Percentiles rank a stretch among this genome's conserved stretches.
These are phyloP conservation scores for Didymella arachidicola DNA, from an alignment of 2,329 filamentous ascomycete species.

Conservation along the genomic window DNA sequence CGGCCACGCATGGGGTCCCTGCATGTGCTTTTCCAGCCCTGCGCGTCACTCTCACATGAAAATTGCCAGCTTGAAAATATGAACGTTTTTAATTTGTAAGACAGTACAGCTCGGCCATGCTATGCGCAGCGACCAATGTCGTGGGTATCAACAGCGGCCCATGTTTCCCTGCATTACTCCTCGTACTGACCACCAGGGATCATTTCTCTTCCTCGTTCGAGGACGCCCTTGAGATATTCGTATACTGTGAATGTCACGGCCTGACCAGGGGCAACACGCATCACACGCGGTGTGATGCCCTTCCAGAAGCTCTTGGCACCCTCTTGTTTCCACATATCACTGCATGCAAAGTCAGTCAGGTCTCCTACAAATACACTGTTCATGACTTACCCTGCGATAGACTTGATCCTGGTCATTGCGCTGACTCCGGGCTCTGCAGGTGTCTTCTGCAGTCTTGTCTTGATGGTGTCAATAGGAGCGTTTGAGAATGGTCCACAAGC, in stretches of 20 bases:
- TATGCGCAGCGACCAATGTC: not conserved
- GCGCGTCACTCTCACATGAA: constrained; percentile 12
- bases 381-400: constrained; percentile 67
- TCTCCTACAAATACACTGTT: not conserved
- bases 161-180: constrained; percentile 49
- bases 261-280: constrained; percentile 96
- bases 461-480: constrained; percentile 98
- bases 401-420: constrained; percentile 77
- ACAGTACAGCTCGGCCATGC: constrained; percentile 15
- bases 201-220: constrained; percentile 59
- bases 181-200: constrained; percentile 58
- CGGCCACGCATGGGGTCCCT: constrained; percentile 20
- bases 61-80: not conserved
- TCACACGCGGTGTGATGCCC: constrained; percentile 96
- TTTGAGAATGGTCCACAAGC: constrained; percentile 97
- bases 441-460: constrained; percentile 92
- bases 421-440: constrained; percentile 82
- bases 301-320: constrained; percentile 97
- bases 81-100: not conserved
- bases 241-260: constrained; percentile 73
- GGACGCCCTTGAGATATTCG: constrained; percentile 59
- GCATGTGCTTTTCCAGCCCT: constrained; percentile 7
- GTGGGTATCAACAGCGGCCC: constrained; percentile 26
- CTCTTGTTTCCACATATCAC: constrained; percentile 75
- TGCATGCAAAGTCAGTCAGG: constrained; percentile 27